phyloP scores from a whole-genome alignment of 192 early-diverging fungal genomes.

The Umbelopsis ramanniana region DNA sequence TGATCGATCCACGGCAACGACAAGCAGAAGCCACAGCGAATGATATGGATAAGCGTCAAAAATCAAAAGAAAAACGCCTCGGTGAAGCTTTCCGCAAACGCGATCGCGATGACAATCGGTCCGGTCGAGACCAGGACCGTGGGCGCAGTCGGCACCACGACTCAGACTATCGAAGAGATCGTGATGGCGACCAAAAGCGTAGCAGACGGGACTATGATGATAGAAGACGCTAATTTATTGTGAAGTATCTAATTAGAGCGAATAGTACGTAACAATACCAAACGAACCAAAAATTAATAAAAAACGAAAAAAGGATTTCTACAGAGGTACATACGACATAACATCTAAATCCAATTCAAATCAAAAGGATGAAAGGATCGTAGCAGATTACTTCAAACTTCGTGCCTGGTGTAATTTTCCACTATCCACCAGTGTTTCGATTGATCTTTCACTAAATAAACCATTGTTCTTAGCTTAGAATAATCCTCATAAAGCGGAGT shows the following conservation, averaged over 20 bases:
- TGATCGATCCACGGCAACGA: constrained; percentile 65
- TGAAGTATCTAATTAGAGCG: background rate
- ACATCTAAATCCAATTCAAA: too few relatives aligned
- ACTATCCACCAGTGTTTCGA: constrained; percentile 40
- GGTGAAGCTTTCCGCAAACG: constrained; percentile 21
- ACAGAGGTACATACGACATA: too few relatives aligned
- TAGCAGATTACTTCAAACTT: too few relatives aligned
- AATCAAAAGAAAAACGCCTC: constrained; percentile 17
- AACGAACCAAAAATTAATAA: background rate
- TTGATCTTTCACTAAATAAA: constrained; percentile 33
- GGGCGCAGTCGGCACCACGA: background rate
- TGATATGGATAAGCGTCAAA: constrained; percentile 24
- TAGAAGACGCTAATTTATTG: background rate
- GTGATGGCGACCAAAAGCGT: constrained; percentile 6
- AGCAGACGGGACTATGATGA: constrained; percentile 10
- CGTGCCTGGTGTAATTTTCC: constrained; percentile 22
- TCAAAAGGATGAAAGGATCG: too few relatives aligned
- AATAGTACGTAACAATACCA: background rate
- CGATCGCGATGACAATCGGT: background rate
- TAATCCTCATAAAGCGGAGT: background rate
- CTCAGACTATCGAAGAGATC: background rate
- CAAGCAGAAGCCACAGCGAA: constrained; percentile 26
- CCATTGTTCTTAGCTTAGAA: background rate
- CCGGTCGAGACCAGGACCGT: background rate
- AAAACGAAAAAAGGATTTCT: background rate